A percentile compares a stretch with the other conserved stretches of the same genome.
phyloP scores from a whole-genome alignment of 306 rosid genomes.

The Hippophae rhamnoides region DNA sequence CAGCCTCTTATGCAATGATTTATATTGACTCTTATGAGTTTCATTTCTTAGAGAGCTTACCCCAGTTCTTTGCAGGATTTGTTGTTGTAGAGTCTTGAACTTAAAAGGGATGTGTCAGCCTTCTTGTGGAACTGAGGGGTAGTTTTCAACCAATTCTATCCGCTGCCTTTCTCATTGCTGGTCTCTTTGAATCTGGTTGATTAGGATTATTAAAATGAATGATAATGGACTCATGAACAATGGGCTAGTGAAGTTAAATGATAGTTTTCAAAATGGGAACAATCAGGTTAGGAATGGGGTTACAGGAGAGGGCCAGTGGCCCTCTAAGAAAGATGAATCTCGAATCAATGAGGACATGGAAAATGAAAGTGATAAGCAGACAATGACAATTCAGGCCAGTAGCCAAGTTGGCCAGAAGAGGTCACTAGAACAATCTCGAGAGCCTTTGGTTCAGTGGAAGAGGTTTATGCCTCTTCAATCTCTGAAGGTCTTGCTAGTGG shows the following conservation, averaged over 20 bases:
- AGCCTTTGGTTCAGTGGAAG: constrained; percentile 27
- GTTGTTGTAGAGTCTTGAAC: background rate
- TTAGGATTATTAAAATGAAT: constrained; percentile 17
- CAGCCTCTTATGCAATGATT: background rate
- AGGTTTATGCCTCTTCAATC: constrained; percentile 27
- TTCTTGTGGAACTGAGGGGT: constrained; percentile 6
- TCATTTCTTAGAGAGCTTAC: background rate
- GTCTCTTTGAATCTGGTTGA: constrained; percentile 19
- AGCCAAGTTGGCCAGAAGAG: background rate
- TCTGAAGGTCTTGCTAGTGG: constrained; percentile 31
- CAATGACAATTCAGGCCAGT: background rate
- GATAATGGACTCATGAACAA: constrained; percentile 9
- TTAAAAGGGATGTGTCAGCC: constrained; percentile 16
- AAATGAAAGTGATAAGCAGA: constrained; percentile 3
- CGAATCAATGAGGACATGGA: constrained; percentile 15
- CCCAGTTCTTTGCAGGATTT: background rate
- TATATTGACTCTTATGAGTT: background rate
- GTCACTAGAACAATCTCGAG: constrained; percentile 15
- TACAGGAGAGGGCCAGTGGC: constrained; percentile 22
- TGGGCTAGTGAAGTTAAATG: constrained; percentile 7
- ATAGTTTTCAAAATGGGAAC: constrained; percentile 9
- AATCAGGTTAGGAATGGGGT: constrained; percentile 13
- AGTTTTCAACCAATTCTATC: constrained; percentile 9
- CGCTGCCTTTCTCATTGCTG: constrained; percentile 12
- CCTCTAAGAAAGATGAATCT: constrained; percentile 19